phyloP scores from a whole-genome alignment of 345 rosid genomes.

The Acer yangbiense region DNA sequence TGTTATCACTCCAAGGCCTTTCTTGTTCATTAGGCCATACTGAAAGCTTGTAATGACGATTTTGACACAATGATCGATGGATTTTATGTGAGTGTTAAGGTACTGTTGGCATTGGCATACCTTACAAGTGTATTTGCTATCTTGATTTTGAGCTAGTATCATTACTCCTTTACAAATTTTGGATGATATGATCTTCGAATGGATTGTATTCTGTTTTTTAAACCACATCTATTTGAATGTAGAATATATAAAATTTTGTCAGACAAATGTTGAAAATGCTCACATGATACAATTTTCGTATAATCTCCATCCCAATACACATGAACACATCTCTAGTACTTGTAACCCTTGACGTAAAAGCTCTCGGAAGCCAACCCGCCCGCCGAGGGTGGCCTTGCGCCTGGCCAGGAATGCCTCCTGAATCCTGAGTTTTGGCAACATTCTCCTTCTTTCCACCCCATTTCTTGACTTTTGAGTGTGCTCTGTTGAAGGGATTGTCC shows the following conservation, averaged over 20 bases:
- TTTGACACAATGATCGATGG: too few species aligned
- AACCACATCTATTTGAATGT: too few species aligned
- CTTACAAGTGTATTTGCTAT: too few species aligned
- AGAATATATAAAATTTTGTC: too few species aligned
- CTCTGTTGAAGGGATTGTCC: constrained; percentile 92
- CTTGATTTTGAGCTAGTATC: too few species aligned
- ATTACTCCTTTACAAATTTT: too few species aligned
- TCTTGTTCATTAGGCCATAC: background rate
- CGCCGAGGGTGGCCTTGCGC: constrained; percentile 85
- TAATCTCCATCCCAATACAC: background rate
- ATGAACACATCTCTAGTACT: constrained; percentile 41
- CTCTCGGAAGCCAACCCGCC: constrained; percentile 81
- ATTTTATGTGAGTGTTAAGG: too few species aligned
- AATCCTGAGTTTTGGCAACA: constrained; percentile 60
- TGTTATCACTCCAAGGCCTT: background rate
- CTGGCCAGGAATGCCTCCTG: constrained; percentile 65
- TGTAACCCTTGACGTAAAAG: constrained; percentile 81
- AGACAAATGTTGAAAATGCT: background rate
- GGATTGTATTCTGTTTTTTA: too few species aligned
- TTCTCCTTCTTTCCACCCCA: constrained; percentile 90
- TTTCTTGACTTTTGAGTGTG: constrained; percentile 64
- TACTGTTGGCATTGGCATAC: too few species aligned
- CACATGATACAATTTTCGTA: background rate
- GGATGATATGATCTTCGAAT: too few species aligned
- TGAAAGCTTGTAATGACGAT: too few species aligned